Conservation (phyloP, 208 protist genomes). For the Tritrichomonas foetus region DNA sequence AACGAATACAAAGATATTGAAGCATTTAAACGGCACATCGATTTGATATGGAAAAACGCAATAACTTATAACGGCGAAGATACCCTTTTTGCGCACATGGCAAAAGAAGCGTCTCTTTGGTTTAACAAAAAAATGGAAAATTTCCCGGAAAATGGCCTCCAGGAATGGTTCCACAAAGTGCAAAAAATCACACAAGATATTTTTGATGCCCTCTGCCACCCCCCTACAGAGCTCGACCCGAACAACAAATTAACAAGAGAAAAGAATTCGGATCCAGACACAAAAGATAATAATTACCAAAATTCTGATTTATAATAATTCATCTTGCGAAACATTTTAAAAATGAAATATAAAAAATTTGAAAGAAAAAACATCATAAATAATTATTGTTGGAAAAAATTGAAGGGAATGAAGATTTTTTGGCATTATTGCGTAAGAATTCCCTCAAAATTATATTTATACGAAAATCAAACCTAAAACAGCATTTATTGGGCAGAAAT, state of each 20-base stretch:
- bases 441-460: no score
- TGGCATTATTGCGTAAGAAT: no score
- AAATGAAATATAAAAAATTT: no score
- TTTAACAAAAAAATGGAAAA: conserved; percentile 5
- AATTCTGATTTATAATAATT: no score
- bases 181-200: background rate
- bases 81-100: background rate
- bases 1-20: background rate
- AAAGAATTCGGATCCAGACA: no score
- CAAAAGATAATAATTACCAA: no score
- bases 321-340: no score
- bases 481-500: no score
- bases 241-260: background rate
- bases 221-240: background rate
- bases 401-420: no score
- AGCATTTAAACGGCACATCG: background rate
- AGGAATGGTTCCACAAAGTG: conserved; percentile 11
- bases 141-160: background rate
- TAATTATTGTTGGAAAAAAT: no score
- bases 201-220: background rate
- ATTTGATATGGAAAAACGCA: background rate
- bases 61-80: conserved; percentile 21
- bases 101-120: conserved; percentile 3
- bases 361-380: no score
- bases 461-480: no score